Percentiles rank a stretch among this genome's conserved stretches.
These are phyloP conservation scores for sunflower (Helianthus annuus) DNA, from an alignment of 129 eudicot genomes.

Conservation along the genomic window HanXRQr2.0-SUNRISE NC_035436.2:147825539-147826038, in stretches of 20 bases:
- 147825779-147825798: no score
- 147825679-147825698: no score
- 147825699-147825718: no score
- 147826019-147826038: constrained; percentile 35
- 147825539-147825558: no score
- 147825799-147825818: constrained; percentile 14
- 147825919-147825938: constrained; percentile 70
- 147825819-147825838: constrained; percentile 18
- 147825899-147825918: constrained; percentile 74
- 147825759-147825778: no score
- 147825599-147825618: constrained; percentile 14
- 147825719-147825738: no score
- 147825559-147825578: no score
- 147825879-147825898: constrained; percentile 81
- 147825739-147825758: no score
- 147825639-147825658: no score
- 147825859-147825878: constrained; percentile 82
- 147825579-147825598: background rate
- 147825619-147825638: no score
- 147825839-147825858: constrained; percentile 27
- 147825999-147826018: constrained; percentile 22
- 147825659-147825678: no score
- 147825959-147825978: constrained; percentile 40
- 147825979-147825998: constrained; percentile 13
- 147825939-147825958: constrained; percentile 55